These are phyloP conservation scores for Bertia moriformis DNA, from an alignment of 2,329 filamentous ascomycete genomes.

Conservation along the genomic window DNA sequence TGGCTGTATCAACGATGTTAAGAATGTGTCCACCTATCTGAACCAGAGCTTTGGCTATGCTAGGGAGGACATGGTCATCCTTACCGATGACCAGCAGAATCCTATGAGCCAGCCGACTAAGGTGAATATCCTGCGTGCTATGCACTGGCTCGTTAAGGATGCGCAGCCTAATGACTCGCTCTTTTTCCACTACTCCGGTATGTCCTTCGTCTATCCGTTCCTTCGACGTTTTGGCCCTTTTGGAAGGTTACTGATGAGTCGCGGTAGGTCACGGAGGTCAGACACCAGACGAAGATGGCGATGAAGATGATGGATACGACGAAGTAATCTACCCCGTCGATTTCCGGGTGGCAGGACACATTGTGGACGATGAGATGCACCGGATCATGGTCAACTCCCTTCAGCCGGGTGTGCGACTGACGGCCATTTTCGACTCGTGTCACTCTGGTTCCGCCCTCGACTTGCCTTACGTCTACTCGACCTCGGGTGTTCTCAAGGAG, in stretches of 20 bases:
- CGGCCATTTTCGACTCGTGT: conserved; percentile 70
- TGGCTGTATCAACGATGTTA: conserved; percentile 70
- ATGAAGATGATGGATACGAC: conserved; percentile 66
- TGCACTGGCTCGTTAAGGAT: conserved; percentile 61
- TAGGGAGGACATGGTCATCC: conserved; percentile 65
- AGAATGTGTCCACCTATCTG: conserved; percentile 61
- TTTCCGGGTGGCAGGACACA: conserved; percentile 54
- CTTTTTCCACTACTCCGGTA: conserved; percentile 64
- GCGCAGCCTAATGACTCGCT: conserved; percentile 62
- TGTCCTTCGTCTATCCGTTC: conserved; percentile 13
- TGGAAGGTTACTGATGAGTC: not conserved
- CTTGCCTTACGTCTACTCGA: conserved; percentile 67
- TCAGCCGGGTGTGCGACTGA: conserved; percentile 68
- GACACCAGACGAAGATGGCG: conserved; percentile 57
- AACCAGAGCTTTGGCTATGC: conserved; percentile 56
- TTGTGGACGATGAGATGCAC: conserved; percentile 69
- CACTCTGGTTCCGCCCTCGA: conserved; percentile 68
- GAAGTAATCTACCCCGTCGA: conserved; percentile 71
- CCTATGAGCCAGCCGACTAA: conserved; percentile 61
- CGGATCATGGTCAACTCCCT: conserved; percentile 64
- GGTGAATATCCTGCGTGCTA: conserved; percentile 58
- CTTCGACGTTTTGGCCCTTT: not conserved
- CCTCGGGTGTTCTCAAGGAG: conserved; percentile 67
- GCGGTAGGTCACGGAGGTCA: conserved; percentile 57
- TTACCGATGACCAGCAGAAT: conserved; percentile 63